These are phyloP conservation scores for Hypoxylon subgilvum DNA, from an alignment of 495 filamentous ascomycete genomes.

Conservation along the genomic window DNA sequence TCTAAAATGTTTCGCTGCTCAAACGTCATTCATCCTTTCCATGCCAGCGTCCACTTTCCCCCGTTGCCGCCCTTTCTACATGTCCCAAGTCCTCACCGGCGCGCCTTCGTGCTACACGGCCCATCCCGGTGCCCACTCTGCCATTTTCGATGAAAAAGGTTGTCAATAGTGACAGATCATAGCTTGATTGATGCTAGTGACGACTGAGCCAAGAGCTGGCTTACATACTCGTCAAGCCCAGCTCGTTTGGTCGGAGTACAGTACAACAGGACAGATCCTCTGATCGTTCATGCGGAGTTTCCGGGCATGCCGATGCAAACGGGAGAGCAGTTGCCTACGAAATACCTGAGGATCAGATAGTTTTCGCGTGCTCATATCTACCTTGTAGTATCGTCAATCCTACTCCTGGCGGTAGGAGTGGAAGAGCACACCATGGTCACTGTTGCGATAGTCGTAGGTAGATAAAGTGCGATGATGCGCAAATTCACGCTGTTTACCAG, in stretches of 20 bases:
- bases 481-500: too few species aligned
- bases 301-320: slow-evolving; percentile 9
- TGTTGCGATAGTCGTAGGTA: too few species aligned
- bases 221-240: slow-evolving; percentile 21
- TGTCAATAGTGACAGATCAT: too few species aligned
- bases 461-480: too few species aligned
- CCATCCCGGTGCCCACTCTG: too few species aligned
- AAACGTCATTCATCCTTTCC: slow-evolving; percentile 6
- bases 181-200: slow-evolving; percentile 1
- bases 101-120: not conserved
- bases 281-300: slow-evolving; percentile 15
- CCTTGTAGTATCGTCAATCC: not conserved
- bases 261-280: slow-evolving; percentile 16
- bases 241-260: slow-evolving; percentile 15
- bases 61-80: too few species aligned
- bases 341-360: not conserved
- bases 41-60: too few species aligned
- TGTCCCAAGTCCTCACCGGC: not conserved
- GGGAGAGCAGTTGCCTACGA: slow-evolving; percentile 6
- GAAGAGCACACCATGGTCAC: too few species aligned
- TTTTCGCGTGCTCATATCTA: not conserved
- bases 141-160: too few species aligned
- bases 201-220: slow-evolving; percentile 18
- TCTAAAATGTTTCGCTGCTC: slow-evolving; percentile 2
- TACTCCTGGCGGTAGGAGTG: too few species aligned